Evolutionary conservation across 139 green algal species (phyloP), one percentile per base, ranked within the genome.

Genomic region (Gonium pectorale): DNA sequence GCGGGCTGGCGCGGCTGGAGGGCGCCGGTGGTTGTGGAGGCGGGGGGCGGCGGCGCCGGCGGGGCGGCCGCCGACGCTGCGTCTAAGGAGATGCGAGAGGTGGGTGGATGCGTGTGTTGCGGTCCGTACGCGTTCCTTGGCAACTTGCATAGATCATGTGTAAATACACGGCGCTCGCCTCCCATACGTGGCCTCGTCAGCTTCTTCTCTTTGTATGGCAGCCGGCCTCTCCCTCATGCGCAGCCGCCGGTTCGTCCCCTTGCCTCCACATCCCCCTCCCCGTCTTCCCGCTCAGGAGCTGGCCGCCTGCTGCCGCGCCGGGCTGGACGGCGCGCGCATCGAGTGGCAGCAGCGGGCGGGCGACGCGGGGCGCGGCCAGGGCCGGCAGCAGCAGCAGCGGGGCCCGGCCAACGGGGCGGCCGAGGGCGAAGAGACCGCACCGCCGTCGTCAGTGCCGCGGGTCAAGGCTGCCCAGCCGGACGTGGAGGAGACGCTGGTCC

Each of bases 291-390:
- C 22, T 24, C 46, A 75, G 64, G 79, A 86, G 64, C 38, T 86
- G 52, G 79, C 67, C 22, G 79, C 79, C 5, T 86, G 79, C 49
- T 41, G 26, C 29, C 64, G 79, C 22, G 79, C 79, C 7, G 79
- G 66, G 19, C 49, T 86, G 64, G 66, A 29, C 11, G 79, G 79
- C 19, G 79, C 66, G 29, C 79, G 26, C 64, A 67, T 86, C 9
- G 66, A 69, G 54, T 22, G 49, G n/a, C 79, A 33, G 33, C 62
- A 35, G 33, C 59, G 5, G 27, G n/a, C 9, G 40, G 40, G 38
- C 38, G 49, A 56, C n/a, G n/a, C n/a, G n/a, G n/a, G n/a, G n/a
- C n/a, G n/a, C n/a, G n/a, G n/a, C n/a, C n/a, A n/a, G n/a, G n/a
- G n/a, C n/a, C n/a, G n/a, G n/a, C n/a, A 43, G 17, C 40, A 8